Evolutionary conservation across 495 filamentous ascomycete genomes (phyloP), one percentile per base, ranked within the genome.

Genomic region (Diplogelasinospora grovesii): DNA sequence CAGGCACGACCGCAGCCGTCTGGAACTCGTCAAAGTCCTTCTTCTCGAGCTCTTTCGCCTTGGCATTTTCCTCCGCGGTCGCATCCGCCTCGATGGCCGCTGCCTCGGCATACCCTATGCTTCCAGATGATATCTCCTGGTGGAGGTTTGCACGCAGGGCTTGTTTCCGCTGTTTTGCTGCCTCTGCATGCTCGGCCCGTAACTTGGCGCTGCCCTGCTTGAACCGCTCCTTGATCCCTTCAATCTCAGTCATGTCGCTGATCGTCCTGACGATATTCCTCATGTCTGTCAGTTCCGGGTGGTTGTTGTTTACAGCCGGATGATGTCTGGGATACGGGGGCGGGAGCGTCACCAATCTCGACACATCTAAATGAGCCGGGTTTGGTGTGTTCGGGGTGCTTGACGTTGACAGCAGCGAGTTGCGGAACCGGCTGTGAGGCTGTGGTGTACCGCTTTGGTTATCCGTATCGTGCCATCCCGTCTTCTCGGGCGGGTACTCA

Each of bases 261-360:
- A 96, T 69, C 0, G 74, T 69, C 10, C 93, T 81, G 13, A 95
- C 83, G 0, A 79, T 66, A 6, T 72, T 80, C 23, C 92, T 77
- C 18, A 87, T 86, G 0, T 81, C 70, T 0, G 88, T 74, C 7
- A 98, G 74, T 39, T 92, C 82, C 0, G 92, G 92, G 56, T 98
- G 92, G 52, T 79, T 87, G 53, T 98, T 98, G 57, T 93, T 95
- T 34, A 96, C 85, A 4, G 92, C 92, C 9, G 92, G 92, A 53
- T 96, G 82, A 57, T 96, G 87, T 11, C 88, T 77, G 2, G 92
- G 92, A 57, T 89, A 97, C 2, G 92, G 86, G 4, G 64, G 92
- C 6, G 94, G 92, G 1, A 98, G 70, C 0, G 92, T 98, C 1
- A 98, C 82, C 1, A 98, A 72, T 2, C 92, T 74, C 4, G 92